Base-by-base conservation (phyloP, 2,329 filamentous ascomycete genomes). In the Aspergillus sp. region DNA sequence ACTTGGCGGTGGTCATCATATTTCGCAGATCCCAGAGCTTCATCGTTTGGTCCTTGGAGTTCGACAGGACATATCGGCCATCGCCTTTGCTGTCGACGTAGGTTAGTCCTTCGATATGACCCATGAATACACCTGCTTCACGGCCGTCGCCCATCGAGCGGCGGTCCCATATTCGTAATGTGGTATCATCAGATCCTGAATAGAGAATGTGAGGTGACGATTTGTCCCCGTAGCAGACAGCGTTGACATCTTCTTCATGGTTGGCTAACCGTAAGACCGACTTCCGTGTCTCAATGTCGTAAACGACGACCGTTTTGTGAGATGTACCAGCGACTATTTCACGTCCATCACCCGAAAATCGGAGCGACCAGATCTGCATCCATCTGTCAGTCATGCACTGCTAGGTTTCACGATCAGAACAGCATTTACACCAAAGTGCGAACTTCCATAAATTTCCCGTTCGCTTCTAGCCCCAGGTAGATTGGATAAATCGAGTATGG, bases 11-110 rank as follows among this genome's bases (percentile, higher is more conserved):
- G 4, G 83, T 83, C 75, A 93, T 87, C 78, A 90, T 91, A 77
- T 88, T 94, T 45, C 91, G 79, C 48, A 96, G 66, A 66, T 98
- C 93, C 93, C 93, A 98, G 0, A 98, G 78, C 70, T 97, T 97
- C 82, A 95, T 95, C 38, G 85, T 91, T 67, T 97, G 93, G 63
- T 98, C 93, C 64, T 97, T 98, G 52, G 83, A 88, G 60, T 98
- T 98, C 56, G 85, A 90, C 22, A 98, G 80, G 7, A 97, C 86
- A 65, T 97, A 97, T 48, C 91, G 81, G 2, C 83, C 82, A 60
- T 95, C 89, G 37, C 87, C 88, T 76, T 97, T 91, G 68, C 86
- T 91, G 63, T 84, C 82, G 30, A 85, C 80, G 52, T 83, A 84
- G 0, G 82, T 84, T 44, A 85, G 57, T 5, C 81, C 81, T 64